Conservation (phyloP, 2,329 filamentous ascomycete genomes). For the Xylariaceae sp. region DNA sequence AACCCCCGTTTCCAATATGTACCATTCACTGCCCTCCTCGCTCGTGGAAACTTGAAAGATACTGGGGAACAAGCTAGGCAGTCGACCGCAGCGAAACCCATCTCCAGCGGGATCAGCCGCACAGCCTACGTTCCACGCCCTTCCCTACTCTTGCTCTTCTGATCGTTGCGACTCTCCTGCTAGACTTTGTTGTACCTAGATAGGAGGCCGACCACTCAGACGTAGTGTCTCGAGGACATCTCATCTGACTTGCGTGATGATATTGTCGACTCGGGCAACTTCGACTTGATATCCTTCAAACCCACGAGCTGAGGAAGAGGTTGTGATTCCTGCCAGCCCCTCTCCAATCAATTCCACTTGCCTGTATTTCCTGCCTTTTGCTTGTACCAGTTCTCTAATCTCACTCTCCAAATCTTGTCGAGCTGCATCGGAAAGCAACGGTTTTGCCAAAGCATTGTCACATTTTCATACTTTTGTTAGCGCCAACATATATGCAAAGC, state of each 20-base stretch:
- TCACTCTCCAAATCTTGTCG: conserved; percentile 3
- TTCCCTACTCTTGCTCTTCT: conserved; percentile 19
- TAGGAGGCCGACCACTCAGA: too few relatives aligned
- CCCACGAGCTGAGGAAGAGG: conserved; percentile 13
- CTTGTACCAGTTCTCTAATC: conserved; percentile 9
- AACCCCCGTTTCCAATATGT: conserved; percentile 16
- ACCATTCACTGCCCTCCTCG: conserved; percentile 13
- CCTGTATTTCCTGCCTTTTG: conserved; percentile 12
- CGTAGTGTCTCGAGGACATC: conserved; percentile 26
- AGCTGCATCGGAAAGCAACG: too few relatives aligned
- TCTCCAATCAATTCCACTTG: conserved; percentile 15
- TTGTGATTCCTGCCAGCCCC: conserved; percentile 16
- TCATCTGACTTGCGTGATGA: conserved; percentile 27
- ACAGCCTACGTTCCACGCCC: conserved; percentile 20
- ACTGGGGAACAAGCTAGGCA: conserved; percentile 20
- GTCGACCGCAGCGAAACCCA: conserved; percentile 16
- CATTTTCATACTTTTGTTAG: too few relatives aligned
- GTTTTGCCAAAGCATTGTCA: too few relatives aligned
- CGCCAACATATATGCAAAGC: too few relatives aligned
- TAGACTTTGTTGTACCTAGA: conserved; percentile 16
- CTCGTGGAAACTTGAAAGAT: conserved; percentile 6
- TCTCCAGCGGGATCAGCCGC: conserved; percentile 30
- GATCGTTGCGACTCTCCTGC: conserved; percentile 27
- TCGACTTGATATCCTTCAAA: conserved; percentile 3
- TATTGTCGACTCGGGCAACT: conserved; percentile 10